Base-by-base conservation (phyloP, 768 basidiomycete species). In the Auricularia cornea region DNA sequence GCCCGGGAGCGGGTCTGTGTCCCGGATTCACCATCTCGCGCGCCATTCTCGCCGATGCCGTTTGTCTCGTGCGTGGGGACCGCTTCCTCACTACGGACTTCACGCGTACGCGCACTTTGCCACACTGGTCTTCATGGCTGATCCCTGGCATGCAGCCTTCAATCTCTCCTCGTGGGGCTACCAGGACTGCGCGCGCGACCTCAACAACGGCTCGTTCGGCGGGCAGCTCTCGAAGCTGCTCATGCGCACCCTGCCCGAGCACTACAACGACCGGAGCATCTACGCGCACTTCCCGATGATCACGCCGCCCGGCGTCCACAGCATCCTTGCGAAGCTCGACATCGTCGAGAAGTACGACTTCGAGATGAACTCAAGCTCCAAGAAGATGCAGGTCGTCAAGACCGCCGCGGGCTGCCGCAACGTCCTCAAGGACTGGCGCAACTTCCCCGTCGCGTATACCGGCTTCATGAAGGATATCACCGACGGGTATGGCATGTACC, bases 221-320 rank as follows among this genome's bases (percentile, higher is more conserved):
- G 54, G 54, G 23, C 29, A 60, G 12, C 65, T 65, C 20, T 62
- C 60, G 32, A 31, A 66, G 80, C 28, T 93, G 33, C 75, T 93
- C 73, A 76, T 91, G 59, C 88, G 92, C 56, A 84, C 83, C 23
- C 80, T 93, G 1, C 90, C 92, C 1, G 74, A 84, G 59, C 76
- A 90, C 70, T 93, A 80, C 74, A 79, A 81, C 0, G 80, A 83
- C 63, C 84, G 88, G 71, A 89, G 87, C 64, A 76, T 83, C 57
- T 93, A 90, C 70, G 85, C 92, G 3, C 92, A 89, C 83, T 93
- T 92, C 86, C 89, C 92, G n/a, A 78, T 93, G 52, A 86, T 92
- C 85, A 89, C 87, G 0, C 92, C 91, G 3, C 76, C 79, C 0
- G 72, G 84, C 2, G 92, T 92, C 90, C 75, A 82, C 64, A 73